Percentiles rank a stretch among this genome's conserved stretches.
These are phyloP conservation scores for Trichophyton simii DNA, from an alignment of 2,329 filamentous ascomycete genomes.

Conservation along the genomic window DNA sequence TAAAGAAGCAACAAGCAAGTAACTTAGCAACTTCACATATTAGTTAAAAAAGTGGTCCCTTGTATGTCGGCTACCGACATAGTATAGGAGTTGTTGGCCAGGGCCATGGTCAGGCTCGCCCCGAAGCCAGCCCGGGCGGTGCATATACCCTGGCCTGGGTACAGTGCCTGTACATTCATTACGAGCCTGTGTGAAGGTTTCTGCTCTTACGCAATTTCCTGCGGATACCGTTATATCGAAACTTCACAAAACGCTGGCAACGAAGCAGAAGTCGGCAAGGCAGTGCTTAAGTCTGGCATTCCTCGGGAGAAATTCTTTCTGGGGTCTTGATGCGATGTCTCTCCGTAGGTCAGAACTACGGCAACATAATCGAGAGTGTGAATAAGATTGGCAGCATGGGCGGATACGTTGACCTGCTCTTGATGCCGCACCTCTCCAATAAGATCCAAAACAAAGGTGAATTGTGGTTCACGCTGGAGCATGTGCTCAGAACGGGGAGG, in stretches of 20 bases:
- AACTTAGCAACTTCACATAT: neutral
- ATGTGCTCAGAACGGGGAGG: slow-evolving; percentile 46
- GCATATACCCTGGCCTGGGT: slow-evolving; percentile 54
- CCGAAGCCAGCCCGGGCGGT: slow-evolving; percentile 39
- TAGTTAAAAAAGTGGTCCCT: neutral
- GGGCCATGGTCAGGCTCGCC: slow-evolving; percentile 29
- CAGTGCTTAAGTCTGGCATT: slow-evolving; percentile 46
- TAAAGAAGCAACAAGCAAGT: neutral
- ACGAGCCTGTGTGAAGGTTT: slow-evolving; percentile 44
- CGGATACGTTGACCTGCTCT: slow-evolving; percentile 58
- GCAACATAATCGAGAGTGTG: slow-evolving; percentile 49
- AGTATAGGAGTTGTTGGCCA: slow-evolving; percentile 22
- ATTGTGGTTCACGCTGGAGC: slow-evolving; percentile 55
- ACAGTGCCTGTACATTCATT: slow-evolving; percentile 56
- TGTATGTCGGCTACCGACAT: too few species aligned
- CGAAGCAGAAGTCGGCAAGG: slow-evolving; percentile 53
- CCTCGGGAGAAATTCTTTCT: slow-evolving; percentile 40
- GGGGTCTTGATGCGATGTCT: slow-evolving; percentile 46
- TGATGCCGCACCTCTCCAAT: slow-evolving; percentile 54
- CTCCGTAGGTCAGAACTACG: slow-evolving; percentile 47
- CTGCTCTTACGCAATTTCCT: slow-evolving; percentile 43
- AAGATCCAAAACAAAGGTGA: slow-evolving; percentile 41
- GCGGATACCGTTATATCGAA: slow-evolving; percentile 37
- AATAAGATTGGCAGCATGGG: slow-evolving; percentile 44
- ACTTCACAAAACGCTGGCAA: slow-evolving; percentile 58